These are phyloP conservation scores for Aureobasidium sp. DNA, from an alignment of 2,329 filamentous ascomycete species.

Conservation along the genomic window DNA sequence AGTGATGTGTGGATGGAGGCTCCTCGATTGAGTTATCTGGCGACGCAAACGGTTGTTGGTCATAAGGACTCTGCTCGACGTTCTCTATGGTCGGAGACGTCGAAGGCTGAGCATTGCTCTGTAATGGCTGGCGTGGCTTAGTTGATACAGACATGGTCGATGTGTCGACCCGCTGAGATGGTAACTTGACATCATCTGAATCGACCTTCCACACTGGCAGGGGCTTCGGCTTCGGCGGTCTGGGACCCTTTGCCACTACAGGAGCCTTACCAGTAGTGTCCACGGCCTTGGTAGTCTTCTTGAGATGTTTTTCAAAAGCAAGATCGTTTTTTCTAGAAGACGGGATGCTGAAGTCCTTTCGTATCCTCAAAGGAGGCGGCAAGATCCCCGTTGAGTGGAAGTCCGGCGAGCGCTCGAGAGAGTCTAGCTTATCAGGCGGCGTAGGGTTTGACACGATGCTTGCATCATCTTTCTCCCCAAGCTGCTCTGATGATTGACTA, in stretches of 20 bases:
- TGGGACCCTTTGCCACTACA: not conserved
- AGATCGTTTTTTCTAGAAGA: too few species aligned
- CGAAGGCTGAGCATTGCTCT: not conserved
- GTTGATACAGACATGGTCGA: not conserved
- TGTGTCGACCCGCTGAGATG: not conserved
- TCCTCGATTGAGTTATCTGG: too few species aligned
- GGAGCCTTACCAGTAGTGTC: too few species aligned
- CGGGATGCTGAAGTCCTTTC: not conserved
- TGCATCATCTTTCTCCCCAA: not conserved
- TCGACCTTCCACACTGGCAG: not conserved
- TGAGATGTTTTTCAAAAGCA: too few species aligned
- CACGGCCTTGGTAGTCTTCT: not conserved
- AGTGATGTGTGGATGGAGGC: too few species aligned
- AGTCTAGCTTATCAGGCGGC: too few species aligned
- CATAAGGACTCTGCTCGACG: not conserved
- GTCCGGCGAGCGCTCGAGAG: too few species aligned
- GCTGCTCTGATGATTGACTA: too few species aligned
- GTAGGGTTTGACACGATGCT: not conserved
- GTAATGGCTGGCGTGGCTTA: too few species aligned
- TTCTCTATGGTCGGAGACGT: not conserved
- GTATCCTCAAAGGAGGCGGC: not conserved
- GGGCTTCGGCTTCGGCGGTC: not conserved
- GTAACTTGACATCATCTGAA: not conserved
- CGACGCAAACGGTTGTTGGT: too few species aligned
- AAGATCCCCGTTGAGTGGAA: not conserved